Evolutionary conservation across 73 alveolate species (phyloP), one percentile per base, ranked within the genome.

Genomic region (Stentor coeruleus): DNA sequence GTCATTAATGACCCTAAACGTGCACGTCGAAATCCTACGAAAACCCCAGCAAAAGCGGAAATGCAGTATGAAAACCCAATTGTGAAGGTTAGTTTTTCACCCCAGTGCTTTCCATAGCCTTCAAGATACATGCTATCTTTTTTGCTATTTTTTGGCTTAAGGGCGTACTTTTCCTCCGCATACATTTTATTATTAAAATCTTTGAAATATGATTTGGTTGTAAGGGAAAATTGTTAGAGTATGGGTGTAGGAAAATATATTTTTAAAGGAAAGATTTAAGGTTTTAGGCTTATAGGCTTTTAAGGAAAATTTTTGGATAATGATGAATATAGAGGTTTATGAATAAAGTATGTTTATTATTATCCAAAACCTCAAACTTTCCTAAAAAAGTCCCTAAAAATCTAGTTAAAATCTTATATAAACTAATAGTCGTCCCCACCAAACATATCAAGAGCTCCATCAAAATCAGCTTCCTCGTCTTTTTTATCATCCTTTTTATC

Each of bases 71-170:
- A 58, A 37, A 81, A 59, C 3, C 87, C 87, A 0, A 60, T 38
- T 30, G 84, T 81, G 31, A 58, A 81, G 3, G 87, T 81, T 3
- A 81, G 4, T 81, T 81, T 81, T 72, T 81, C 87, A 14, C 87
- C 87, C 85, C 85, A 81, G 57, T 57, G 57, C 59, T 72, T 41
- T 26, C 87, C 87, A 85, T 81, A 81, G 38, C 87, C 87, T 58
- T 81, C 84, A 3, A 81, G 60, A 60, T 81, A 81, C 82, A 81
- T 31, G 76, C 66, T 85, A 26, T 81, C 58, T 28, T 77, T 77
- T 39, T 72, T 20, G n/a, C 37, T 15, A 28, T 28, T 79, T 33
- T 20, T 39, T 11, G 83, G 79, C 11, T 31, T 20, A 20, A 66
- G 39, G 36, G 79, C 33, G 79, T 20, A 66, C 37, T 66, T 66